These are phyloP conservation scores for Pseudognaphalium luteoalbum DNA, from an alignment of 129 eudicot genomes.

Conservation along the genomic window DNA sequence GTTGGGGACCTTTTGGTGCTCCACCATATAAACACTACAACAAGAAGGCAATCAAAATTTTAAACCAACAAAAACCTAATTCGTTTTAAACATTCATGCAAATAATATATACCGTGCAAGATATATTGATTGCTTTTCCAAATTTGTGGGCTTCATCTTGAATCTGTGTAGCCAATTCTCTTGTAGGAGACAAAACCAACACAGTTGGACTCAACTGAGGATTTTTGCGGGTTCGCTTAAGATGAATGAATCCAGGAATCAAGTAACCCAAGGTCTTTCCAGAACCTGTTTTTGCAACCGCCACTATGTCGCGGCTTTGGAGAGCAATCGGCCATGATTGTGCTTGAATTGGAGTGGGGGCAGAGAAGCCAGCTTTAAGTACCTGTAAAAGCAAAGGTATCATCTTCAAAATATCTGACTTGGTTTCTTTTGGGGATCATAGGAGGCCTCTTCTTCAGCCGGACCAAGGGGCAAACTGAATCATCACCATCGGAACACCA, in stretches of 20 bases:
- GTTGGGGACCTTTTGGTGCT: slow-evolving; percentile 97
- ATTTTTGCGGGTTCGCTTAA: slow-evolving; percentile 60
- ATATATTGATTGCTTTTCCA: slow-evolving; percentile 67
- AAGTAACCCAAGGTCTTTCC: slow-evolving; percentile 95
- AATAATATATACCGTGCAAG: slow-evolving; percentile 69
- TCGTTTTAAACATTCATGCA: background rate
- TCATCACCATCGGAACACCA: slow-evolving; percentile 59
- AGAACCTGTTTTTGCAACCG: slow-evolving; percentile 94
- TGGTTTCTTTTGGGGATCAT: slow-evolving; percentile 36
- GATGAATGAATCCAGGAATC: slow-evolving; percentile 85
- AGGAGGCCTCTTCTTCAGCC: slow-evolving; percentile 73
- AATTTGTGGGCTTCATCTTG: slow-evolving; percentile 94
- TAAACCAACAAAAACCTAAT: slow-evolving; percentile 6
- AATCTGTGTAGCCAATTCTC: slow-evolving; percentile 95
- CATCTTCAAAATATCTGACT: slow-evolving; percentile 26
- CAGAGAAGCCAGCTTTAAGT: slow-evolving; percentile 74
- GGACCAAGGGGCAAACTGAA: slow-evolving; percentile 83
- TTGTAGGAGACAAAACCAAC: slow-evolving; percentile 90
- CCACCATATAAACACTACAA: slow-evolving; percentile 95
- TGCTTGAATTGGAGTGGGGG: slow-evolving; percentile 97
- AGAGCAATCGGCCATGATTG: slow-evolving; percentile 99
- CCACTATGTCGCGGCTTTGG: slow-evolving; percentile 86
- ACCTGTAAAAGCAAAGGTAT: slow-evolving; percentile 56
- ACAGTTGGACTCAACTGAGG: slow-evolving; percentile 84
- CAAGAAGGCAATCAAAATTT: background rate